These are phyloP conservation scores for Nemania abortiva DNA, from an alignment of 2,329 filamentous ascomycete genomes.

Conservation along the genomic window DNA sequence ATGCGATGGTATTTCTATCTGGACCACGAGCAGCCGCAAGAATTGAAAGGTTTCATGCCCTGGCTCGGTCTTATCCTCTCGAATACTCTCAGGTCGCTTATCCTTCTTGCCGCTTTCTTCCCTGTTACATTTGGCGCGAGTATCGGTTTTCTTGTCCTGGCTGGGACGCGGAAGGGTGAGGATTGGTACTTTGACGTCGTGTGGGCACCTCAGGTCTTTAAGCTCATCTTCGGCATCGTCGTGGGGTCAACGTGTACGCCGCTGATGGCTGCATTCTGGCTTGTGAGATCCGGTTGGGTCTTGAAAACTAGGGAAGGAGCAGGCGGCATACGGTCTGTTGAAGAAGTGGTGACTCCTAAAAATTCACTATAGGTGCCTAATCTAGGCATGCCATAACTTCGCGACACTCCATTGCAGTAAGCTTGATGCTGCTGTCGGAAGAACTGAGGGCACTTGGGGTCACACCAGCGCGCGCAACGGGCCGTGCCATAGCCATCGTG, in stretches of 20 bases:
- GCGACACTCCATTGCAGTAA: too few relatives aligned
- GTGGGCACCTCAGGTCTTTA: constrained; percentile 27
- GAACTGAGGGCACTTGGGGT: too few relatives aligned
- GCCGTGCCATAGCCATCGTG: too few relatives aligned
- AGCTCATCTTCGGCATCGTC: constrained; percentile 21
- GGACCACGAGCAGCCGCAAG: constrained; percentile 12
- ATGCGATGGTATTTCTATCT: constrained; percentile 32
- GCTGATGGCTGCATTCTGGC: constrained; percentile 18
- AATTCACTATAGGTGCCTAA: constrained; percentile 7
- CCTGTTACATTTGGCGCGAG: constrained; percentile 26
- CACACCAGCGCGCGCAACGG: too few relatives aligned
- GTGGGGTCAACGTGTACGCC: constrained; percentile 26
- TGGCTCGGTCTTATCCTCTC: constrained; percentile 20
- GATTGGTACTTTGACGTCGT: constrained; percentile 27
- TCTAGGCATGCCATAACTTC: too few relatives aligned
- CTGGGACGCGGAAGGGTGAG: constrained; percentile 8
- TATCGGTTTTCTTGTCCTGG: constrained; percentile 23
- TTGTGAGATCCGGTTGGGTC: constrained; percentile 30
- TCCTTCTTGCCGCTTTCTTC: constrained; percentile 27
- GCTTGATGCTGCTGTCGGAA: too few relatives aligned
- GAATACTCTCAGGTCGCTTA: constrained; percentile 24
- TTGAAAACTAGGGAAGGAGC: constrained; percentile 16
- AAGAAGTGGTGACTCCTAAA: background rate
- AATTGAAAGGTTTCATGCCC: constrained; percentile 5
- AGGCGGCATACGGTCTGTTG: background rate